Evolutionary conservation across 352 stramenopile genomes (phyloP), one percentile per base, ranked within the genome.

Genomic region (Thalassiosira livingstoniorum): DNA sequence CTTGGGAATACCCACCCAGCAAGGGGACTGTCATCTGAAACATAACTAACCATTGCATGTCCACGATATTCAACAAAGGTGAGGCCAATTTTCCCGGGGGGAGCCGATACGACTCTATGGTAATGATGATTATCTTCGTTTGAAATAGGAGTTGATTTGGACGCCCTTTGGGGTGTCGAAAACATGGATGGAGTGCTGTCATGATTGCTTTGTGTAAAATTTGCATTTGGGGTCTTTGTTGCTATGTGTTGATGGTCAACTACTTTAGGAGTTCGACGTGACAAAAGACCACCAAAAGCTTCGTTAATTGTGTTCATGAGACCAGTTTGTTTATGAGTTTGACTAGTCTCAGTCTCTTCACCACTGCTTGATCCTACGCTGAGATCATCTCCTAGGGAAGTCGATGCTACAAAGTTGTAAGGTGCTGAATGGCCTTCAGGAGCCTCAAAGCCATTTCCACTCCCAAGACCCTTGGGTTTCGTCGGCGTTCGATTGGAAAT

Each of bases 11-110:
- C 86, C 80, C 81, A 94, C 35, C 87, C 89, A 13, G 66, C 34
- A 29, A 94, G 80, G 11, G 90, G 90, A 74, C 86, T 92, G 31
- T 89, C 78, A 35, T 74, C 61, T 27, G 85, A 78, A 23, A 94
- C 83, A 81, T 91, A 83, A 63, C 80, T 91, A 15, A 94, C 87
- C 85, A 93, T 92, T 10, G 88, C 88, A 87, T 94, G 85, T 0
- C 90, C 90, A 37, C 88, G 82, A 67, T 88, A 92, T 39, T 94
- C 81, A 18, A 94, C 83, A 80, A 94, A 93, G 18, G 87, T 91
- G 1, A 93, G 71, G 15, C 90, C 90, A 65, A 94, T 93, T 21
- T 89, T 87, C 15, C 90, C 90, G 21, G 77, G 62, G 35, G 90
- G 90, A 62, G 85, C 87, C 21, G 85, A 90, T 4, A 94, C 88